Conservation (phyloP, 208 protist species). For the Crithidia sp. region DNA sequence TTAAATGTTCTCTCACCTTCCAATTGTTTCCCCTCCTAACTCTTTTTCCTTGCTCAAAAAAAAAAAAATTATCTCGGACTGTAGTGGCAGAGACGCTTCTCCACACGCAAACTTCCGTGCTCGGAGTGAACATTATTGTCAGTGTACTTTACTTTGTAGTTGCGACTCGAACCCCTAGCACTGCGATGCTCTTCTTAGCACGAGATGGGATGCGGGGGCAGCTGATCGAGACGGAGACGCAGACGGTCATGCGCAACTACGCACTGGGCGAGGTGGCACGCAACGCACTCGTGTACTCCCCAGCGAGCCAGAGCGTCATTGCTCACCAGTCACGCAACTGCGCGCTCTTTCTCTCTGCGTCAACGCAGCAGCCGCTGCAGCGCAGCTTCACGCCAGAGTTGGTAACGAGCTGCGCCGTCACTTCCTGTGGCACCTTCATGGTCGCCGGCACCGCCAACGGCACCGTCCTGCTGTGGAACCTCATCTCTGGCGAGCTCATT, state of each 20-base stretch:
- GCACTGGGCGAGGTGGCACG: slow-evolving; percentile 30
- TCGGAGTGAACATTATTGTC: no score
- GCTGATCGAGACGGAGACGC: slow-evolving; percentile 63
- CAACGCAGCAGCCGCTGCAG: slow-evolving; percentile 73
- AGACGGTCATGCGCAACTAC: slow-evolving; percentile 62
- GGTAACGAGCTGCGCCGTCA: slow-evolving; percentile 56
- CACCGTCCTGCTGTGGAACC: slow-evolving; percentile 76
- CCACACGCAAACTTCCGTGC: no score
- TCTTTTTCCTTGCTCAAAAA: no score
- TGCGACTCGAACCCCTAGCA: no score
- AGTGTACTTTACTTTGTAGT: no score
- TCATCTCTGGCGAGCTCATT: slow-evolving; percentile 68
- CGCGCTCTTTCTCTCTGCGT: slow-evolving; percentile 60
- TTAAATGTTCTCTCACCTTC: neutral
- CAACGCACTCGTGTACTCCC: slow-evolving; percentile 55
- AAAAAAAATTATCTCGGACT: no score
- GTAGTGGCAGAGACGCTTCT: no score
- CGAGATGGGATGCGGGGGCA: slow-evolving; percentile 42
- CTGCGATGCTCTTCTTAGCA: slow-evolving; percentile 74
- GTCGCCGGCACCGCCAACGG: slow-evolving; percentile 63
- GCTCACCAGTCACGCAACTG: slow-evolving; percentile 59
- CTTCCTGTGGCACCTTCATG: slow-evolving; percentile 68
- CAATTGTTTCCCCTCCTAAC: slow-evolving; percentile 4
- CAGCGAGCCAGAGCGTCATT: slow-evolving; percentile 39
- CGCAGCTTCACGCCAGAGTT: slow-evolving; percentile 73